Conservation (phyloP, 1,139 yeast genomes). For the Saccharomyces hybrid region DNA sequence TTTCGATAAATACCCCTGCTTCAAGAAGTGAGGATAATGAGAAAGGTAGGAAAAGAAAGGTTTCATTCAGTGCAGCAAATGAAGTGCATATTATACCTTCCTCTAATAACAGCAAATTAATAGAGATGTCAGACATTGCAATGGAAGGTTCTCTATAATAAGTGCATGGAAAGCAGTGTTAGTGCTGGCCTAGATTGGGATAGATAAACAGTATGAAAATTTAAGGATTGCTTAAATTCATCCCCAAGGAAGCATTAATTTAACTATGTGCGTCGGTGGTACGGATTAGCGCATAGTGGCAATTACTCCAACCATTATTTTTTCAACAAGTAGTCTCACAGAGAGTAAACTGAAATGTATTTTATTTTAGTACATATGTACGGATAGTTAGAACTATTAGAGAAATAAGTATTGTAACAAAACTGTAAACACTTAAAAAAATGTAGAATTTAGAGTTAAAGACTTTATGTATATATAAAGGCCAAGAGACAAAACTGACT, state of each 20-base stretch:
- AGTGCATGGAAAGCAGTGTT: background rate
- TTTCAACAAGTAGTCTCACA: background rate
- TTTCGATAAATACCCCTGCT: background rate
- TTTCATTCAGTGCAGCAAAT: slow-evolving; percentile 26
- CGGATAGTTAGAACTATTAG: background rate
- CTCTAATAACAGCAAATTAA: slow-evolving; percentile 3
- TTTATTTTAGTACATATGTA: background rate
- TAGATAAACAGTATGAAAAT: background rate
- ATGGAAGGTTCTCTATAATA: background rate
- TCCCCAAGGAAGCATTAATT: background rate
- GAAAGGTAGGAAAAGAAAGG: slow-evolving; percentile 18
- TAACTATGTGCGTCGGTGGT: background rate
- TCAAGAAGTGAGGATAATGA: slow-evolving; percentile 1
- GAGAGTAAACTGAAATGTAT: background rate
- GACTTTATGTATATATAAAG: slow-evolving; percentile 1
- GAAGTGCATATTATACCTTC: slow-evolving; percentile 26
- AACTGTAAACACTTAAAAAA: background rate
- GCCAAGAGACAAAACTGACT: background rate
- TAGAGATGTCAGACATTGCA: slow-evolving; percentile 4
- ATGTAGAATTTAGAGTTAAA: background rate
- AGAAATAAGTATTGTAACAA: background rate
- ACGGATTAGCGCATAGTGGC: background rate
- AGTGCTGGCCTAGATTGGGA: too few relatives aligned
- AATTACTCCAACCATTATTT: background rate
- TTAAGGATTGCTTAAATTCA: background rate